Percentiles rank a stretch among this genome's conserved stretches.
phyloP scores from a whole-genome alignment of 257 asterid species.

The Capsicum rhomboideum region DNA sequence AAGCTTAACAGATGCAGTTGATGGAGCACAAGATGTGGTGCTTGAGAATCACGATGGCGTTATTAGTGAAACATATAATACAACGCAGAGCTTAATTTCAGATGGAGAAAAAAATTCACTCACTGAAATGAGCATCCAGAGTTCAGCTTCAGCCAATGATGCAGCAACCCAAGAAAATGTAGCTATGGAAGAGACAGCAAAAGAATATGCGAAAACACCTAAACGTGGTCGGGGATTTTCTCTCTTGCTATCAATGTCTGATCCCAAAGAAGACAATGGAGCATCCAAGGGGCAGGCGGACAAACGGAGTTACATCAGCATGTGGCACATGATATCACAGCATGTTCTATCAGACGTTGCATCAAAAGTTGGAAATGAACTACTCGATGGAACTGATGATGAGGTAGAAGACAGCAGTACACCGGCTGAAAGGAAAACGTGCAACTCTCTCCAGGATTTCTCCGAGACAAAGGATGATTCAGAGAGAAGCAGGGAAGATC shows the following conservation, averaged over 20 bases:
- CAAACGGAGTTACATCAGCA: conserved; percentile 35
- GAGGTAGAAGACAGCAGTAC: conserved; percentile 25
- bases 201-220: background rate
- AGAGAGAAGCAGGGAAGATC: conserved; percentile 3
- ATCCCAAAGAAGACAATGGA: conserved; percentile 6
- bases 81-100: background rate
- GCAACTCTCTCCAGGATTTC: background rate
- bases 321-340: conserved; percentile 95
- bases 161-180: background rate
- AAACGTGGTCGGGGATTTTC: background rate
- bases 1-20: background rate
- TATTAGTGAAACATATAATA: background rate
- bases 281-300: conserved; percentile 15
- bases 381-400: conserved; percentile 67
- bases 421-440: background rate
- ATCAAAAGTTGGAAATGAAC: conserved; percentile 53
- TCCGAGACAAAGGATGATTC: background rate
- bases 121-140: background rate
- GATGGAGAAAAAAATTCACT: background rate
- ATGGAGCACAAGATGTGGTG: background rate
- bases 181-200: background rate
- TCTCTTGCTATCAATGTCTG: background rate
- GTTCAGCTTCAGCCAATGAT: background rate
- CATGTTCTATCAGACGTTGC: conserved; percentile 74
- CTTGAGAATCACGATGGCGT: background rate